Conservation (phyloP, 257 asterid genomes). For the Oldenlandia corymbosa region DNA sequence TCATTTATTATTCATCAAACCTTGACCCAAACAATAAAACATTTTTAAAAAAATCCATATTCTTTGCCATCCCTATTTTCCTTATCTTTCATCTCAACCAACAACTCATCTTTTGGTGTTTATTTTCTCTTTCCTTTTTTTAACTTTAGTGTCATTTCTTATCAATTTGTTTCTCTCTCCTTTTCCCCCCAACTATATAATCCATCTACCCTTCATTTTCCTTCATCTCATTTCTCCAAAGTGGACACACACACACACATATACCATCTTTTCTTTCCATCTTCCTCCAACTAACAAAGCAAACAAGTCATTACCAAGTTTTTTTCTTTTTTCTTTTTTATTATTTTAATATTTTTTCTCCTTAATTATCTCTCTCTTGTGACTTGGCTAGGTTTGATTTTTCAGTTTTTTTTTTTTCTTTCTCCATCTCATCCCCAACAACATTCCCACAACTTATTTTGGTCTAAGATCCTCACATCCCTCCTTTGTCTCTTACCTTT, state of each 20-base stretch:
- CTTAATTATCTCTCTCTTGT: conserved; percentile 5
- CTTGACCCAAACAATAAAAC: too few species aligned
- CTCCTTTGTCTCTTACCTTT: conserved; percentile 9
- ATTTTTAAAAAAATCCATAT: too few species aligned
- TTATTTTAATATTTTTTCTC: neutral
- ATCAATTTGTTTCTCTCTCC: neutral
- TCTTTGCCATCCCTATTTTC: conserved; percentile 9
- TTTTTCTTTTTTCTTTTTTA: too few species aligned
- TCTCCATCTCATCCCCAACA: conserved; percentile 22
- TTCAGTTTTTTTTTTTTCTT: too few species aligned
- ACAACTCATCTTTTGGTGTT: conserved; percentile 15
- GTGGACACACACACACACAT: neutral
- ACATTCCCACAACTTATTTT: conserved; percentile 4
- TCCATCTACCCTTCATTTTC: conserved; percentile 6
- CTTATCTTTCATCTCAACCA: conserved; percentile 10
- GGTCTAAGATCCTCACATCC: conserved; percentile 2
- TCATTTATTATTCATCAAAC: too few species aligned
- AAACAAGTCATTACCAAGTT: neutral
- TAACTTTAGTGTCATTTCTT: neutral
- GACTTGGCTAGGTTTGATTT: conserved; percentile 8
- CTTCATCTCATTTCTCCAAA: neutral
- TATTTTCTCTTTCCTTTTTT: neutral
- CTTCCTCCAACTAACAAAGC: conserved; percentile 1
- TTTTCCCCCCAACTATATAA: conserved; percentile 22
- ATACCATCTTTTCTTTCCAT: neutral